Evolutionary conservation across 2,329 filamentous ascomycete species (phyloP).

Genomic region (Acephala macrosclerotiorum): DNA sequence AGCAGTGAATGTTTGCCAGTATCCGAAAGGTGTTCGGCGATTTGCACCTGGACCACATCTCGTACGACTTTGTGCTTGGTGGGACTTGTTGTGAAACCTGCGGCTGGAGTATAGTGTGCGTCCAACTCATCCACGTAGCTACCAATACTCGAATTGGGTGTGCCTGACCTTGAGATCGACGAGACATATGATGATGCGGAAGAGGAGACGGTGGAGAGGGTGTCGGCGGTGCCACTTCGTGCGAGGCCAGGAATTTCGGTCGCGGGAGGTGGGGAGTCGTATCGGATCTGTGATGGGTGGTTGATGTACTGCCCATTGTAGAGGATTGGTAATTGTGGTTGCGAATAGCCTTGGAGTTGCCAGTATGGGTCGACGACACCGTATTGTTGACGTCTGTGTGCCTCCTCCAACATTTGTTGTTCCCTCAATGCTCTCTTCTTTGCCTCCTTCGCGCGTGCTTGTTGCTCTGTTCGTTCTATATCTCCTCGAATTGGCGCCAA

Average conservation of each 20-base stretch:
- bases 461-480: constrained; percentile 46
- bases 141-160: constrained; percentile 45
- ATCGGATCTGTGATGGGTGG: constrained; percentile 18
- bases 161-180: constrained; percentile 40
- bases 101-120: constrained; percentile 22
- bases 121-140: constrained; percentile 37
- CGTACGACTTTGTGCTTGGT: constrained; percentile 25
- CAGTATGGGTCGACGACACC: constrained; percentile 37
- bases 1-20: constrained; percentile 37
- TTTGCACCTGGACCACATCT: constrained; percentile 41
- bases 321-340: constrained; percentile 27
- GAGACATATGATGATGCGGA: constrained; percentile 44
- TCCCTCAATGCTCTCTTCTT: constrained; percentile 33
- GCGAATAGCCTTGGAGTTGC: constrained; percentile 30
- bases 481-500: constrained; percentile 80
- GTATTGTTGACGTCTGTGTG: constrained; percentile 33
- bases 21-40: constrained; percentile 29
- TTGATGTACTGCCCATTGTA: constrained; percentile 30
- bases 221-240: constrained; percentile 43
- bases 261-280: constrained; percentile 46
- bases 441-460: constrained; percentile 30
- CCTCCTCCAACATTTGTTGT: constrained; percentile 34
- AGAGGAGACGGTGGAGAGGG: constrained; percentile 40
- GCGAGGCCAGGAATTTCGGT: constrained; percentile 46
- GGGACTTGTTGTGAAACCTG: constrained; percentile 16